Percentiles rank a stretch among this genome's conserved stretches.
Evolutionary conservation across 495 filamentous ascomycete genomes (phyloP).

Genomic region (Aspergillus incahuasiensis): DNA sequence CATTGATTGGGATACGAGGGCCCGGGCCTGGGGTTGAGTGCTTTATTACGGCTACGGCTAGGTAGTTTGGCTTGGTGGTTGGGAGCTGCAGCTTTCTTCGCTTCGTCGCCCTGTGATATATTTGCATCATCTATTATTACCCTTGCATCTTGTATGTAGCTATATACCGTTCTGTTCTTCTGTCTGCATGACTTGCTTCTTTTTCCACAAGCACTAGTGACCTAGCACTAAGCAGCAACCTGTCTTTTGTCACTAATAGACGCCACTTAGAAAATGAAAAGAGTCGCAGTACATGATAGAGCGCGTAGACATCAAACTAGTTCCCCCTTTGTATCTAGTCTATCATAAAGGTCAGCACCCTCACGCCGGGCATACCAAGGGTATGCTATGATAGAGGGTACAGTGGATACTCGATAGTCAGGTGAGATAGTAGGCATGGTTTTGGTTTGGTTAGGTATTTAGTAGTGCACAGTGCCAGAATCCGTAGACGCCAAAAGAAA

Average conservation of each 20-base stretch:
- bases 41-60: neutral
- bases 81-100: neutral
- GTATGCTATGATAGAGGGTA: too few species aligned
- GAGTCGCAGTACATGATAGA: too few species aligned
- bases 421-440: neutral
- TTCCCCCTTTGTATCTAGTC: too few species aligned
- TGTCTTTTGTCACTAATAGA: too few species aligned
- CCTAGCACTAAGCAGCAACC: too few species aligned
- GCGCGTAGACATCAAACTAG: too few species aligned
- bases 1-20: constrained; percentile 11
- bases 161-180: constrained; percentile 5
- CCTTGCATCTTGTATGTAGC: constrained; percentile 7
- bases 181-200: neutral
- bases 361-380: too few species aligned
- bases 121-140: constrained; percentile 1
- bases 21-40: neutral
- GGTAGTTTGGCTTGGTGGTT: neutral
- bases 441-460: neutral
- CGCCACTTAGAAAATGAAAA: too few species aligned
- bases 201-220: too few species aligned
- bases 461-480: neutral
- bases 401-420: neutral
- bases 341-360: too few species aligned
- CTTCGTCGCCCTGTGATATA: neutral
- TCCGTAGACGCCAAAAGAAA: neutral